Evolutionary conservation across 768 basidiomycete species (phyloP).

Genomic region (Tulasnella sp.): DNA sequence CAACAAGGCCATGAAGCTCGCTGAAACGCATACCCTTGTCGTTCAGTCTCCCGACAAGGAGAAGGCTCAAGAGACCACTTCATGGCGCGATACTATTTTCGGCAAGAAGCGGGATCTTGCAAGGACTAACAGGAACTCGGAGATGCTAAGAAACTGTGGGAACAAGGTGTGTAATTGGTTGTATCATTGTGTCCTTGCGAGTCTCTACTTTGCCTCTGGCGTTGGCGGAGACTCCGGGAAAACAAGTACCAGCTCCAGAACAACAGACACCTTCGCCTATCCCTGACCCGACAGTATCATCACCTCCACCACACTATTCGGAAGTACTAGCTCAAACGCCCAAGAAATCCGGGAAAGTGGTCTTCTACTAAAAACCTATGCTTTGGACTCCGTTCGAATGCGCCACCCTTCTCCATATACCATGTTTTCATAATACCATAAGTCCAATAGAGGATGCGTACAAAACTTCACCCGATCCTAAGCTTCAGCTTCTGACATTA

Average conservation of each 20-base stretch:
- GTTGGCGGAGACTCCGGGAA: neutral
- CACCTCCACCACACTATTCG: neutral
- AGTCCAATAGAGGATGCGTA: neutral
- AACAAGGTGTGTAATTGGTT: neutral
- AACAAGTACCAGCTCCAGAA: neutral
- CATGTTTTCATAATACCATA: neutral
- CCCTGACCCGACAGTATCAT: neutral
- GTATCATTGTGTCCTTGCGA: neutral
- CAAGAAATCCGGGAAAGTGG: neutral
- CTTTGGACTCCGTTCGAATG: neutral
- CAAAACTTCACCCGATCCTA: neutral
- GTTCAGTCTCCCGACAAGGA: neutral
- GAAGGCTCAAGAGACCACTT: neutral
- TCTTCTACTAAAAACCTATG: neutral
- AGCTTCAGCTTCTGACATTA: neutral
- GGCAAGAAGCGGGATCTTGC: slow-evolving; percentile 2
- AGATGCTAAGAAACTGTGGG: neutral
- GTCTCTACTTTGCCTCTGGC: neutral
- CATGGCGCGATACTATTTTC: slow-evolving; percentile 6
- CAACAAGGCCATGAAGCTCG: neutral
- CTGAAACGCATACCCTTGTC: neutral
- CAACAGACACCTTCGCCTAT: neutral
- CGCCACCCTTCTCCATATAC: neutral
- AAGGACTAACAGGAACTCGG: neutral
- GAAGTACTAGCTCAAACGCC: neutral